A percentile compares a stretch with the other conserved stretches of the same genome.
phyloP scores from a whole-genome alignment of 1,284 basidiomycete genomes.

The Sparassis latifolia region DNA sequence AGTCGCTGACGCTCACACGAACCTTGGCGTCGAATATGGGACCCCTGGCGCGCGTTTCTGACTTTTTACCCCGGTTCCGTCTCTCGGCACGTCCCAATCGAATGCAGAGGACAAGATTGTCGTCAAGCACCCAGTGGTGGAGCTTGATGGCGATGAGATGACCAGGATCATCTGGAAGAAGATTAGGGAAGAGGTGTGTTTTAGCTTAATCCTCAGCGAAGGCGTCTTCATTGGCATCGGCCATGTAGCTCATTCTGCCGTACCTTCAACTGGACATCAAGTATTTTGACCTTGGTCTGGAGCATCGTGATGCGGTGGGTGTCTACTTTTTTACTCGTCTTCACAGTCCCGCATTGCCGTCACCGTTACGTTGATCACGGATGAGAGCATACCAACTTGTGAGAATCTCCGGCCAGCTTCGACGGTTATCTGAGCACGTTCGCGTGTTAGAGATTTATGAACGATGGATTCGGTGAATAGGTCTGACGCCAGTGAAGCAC shows the following conservation, averaged over 20 bases:
- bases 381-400: too few relatives aligned
- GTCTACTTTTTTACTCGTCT: background rate
- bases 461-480: too few relatives aligned
- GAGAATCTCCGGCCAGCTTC: too few relatives aligned
- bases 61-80: background rate
- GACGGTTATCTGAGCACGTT: too few relatives aligned
- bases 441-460: too few relatives aligned
- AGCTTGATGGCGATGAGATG: constrained; percentile 97
- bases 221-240: background rate
- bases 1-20: background rate
- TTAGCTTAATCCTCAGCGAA: too few relatives aligned
- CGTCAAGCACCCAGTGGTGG: constrained; percentile 89
- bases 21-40: background rate
- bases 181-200: constrained; percentile 83
- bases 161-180: constrained; percentile 99
- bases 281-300: constrained; percentile 95
- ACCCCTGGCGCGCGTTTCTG: background rate
- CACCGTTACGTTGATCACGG: too few relatives aligned
- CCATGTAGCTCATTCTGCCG: constrained; percentile 80
- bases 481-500: too few relatives aligned
- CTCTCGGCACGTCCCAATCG: constrained; percentile 1
- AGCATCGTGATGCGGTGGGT: constrained; percentile 81
- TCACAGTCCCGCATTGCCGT: too few relatives aligned
- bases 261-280: constrained; percentile 96
- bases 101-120: constrained; percentile 56